These are phyloP conservation scores for Immersiella caudata DNA, from an alignment of 495 filamentous ascomycete species.

Conservation along the genomic window DNA sequence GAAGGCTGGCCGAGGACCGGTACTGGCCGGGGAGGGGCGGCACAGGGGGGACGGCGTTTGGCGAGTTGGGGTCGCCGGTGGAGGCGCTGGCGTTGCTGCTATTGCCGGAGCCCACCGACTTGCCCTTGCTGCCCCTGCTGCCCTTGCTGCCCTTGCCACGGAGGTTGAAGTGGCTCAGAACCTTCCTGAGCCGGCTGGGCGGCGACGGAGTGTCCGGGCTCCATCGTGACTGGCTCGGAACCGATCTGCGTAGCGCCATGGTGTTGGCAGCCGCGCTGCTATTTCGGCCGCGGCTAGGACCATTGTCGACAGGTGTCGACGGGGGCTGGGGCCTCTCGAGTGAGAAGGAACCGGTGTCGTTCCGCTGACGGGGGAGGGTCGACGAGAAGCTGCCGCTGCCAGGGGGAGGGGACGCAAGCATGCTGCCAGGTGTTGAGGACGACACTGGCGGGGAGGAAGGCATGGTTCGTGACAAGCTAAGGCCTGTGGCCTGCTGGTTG, in stretches of 20 bases:
- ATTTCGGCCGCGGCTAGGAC: not conserved
- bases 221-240: constrained; percentile 17
- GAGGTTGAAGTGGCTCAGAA: not conserved
- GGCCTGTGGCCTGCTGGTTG: not conserved
- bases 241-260: not conserved
- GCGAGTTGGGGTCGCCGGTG: not conserved
- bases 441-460: not conserved
- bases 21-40: not conserved
- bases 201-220: constrained; percentile 25
- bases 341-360: no score
- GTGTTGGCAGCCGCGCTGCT: not conserved
- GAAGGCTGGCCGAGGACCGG: not conserved
- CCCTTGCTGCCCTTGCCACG: not conserved
- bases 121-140: not conserved
- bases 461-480: not conserved
- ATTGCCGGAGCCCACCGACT: not conserved
- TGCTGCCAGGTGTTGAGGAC: not conserved
- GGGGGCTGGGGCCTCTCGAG: not conserved
- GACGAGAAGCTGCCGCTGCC: not conserved
- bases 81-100: not conserved
- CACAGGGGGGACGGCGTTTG: not conserved
- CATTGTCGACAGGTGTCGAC: not conserved
- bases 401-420: not conserved
- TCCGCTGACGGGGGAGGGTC: not conserved
- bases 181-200: not conserved